A percentile compares a stretch with the other conserved stretches of the same genome.
Conservation (phyloP, 2,329 filamentous ascomycete genomes). For the Fusarium sp. region DNA sequence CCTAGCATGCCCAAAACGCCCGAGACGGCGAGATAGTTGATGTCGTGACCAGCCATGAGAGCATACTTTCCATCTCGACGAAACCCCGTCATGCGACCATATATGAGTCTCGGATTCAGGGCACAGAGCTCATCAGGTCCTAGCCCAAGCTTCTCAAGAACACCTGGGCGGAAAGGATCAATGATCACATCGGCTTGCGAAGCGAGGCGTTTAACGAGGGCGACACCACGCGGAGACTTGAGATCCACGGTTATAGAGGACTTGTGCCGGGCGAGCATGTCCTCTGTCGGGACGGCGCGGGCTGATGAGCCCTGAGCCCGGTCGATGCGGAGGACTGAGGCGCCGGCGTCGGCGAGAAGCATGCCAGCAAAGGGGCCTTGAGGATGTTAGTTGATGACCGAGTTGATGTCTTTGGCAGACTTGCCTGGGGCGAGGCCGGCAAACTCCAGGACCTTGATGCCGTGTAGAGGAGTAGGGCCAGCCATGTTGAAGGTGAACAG, state of each 20-base stretch:
- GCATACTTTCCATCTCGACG: constrained; percentile 87
- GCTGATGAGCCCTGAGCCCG: constrained; percentile 63
- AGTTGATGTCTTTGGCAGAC: constrained; percentile 5
- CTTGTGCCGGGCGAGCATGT: constrained; percentile 86
- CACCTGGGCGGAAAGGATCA: constrained; percentile 92
- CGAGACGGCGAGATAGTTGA: constrained; percentile 93
- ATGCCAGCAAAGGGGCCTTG: constrained; percentile 89
- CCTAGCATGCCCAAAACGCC: constrained; percentile 85
- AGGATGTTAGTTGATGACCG: background rate
- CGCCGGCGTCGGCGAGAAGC: constrained; percentile 90
- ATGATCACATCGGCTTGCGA: constrained; percentile 87
- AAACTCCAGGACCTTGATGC: constrained; percentile 70
- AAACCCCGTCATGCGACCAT: constrained; percentile 91
- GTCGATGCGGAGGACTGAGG: constrained; percentile 88
- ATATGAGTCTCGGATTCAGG: constrained; percentile 80
- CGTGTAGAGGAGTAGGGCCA: constrained; percentile 55
- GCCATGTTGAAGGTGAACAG: constrained; percentile 45
- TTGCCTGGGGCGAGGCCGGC: constrained; percentile 73
- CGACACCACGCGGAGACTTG: constrained; percentile 73
- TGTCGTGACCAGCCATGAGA: constrained; percentile 93
- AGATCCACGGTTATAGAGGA: constrained; percentile 83
- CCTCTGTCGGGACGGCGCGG: constrained; percentile 62
- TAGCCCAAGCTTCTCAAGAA: constrained; percentile 86
- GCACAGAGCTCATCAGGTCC: constrained; percentile 75
- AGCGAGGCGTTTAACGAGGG: constrained; percentile 74